Base-by-base conservation (phyloP, 306 rosid species). In the Benincasa hispida region DNA sequence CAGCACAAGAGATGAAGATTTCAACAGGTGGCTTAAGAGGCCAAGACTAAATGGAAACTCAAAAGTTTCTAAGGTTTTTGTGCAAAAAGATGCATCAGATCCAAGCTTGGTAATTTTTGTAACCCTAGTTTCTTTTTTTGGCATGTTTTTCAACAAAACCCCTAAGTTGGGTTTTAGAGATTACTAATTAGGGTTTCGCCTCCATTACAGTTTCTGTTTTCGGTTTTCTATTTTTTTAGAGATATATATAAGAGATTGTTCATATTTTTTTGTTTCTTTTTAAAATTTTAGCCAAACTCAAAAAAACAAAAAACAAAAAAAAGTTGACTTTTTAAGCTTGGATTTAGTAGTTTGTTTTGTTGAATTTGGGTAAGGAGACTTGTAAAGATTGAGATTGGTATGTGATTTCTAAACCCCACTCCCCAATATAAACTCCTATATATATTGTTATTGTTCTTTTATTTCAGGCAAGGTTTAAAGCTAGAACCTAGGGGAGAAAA, bases 71-170 rank as follows among this genome's bases (percentile, higher is more conserved):
- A 91, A 83, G 30, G 86, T 85, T 82, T 82, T 84, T 68, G 94
- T 90, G 42, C 88, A 81, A 35, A 86, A 83, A 0, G 87, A 91
- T 54, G 82, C 89, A 65, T 90, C 91, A 2, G 86, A 91, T 55
- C 81, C 82, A 18, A 77, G 90, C 87, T 79, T 89, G n/a, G 97
- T 91, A 85, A 87, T 84, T 55, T 55, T 65, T 59, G 8, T 35
- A 41, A 21, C 25, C 50, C n/a, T 4, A 58, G 1, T 2, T 62
- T 62, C 32, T 34, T 8, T 30, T 8, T 1, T 60, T 60, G 21
- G 15, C 50, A 45, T 45, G 50, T 45, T 45, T 45, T 11, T 45
- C 50, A 30, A 17, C 12, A 14, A 54, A 39, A 74, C 61, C 61
- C 60, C 21, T 73, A 73, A 73, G 9, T 58, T 68, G 50, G 4